Base-by-base conservation (phyloP, 805 yeast species). In the Teunomyces funiuensis region DNA sequence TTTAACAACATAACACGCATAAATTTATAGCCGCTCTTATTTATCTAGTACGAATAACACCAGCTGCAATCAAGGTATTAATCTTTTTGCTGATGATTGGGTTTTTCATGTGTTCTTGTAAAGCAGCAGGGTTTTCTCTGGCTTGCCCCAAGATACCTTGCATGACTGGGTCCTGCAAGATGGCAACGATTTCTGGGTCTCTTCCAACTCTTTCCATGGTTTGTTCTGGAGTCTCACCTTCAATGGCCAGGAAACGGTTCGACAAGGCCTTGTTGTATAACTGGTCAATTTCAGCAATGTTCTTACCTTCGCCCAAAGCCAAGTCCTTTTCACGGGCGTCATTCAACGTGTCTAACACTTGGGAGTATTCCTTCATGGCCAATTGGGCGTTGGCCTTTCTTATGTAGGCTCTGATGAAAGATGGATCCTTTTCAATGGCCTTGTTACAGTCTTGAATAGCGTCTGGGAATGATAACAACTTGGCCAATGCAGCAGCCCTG, bases 91-190 rank as follows among this genome's bases (percentile, higher is more conserved):
- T 79, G 38, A 93, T 86, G 46, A 82, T 95, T 29, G 99, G 98
- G 69, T 93, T 93, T 75, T 81, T 86, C 97, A 93, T 89, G 69
- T 93, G 99, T 57, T 91, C 97, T 63, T 87, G 95, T 54, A 93
- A 76, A 41, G 98, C 98, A 33, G 96, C 96, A 38, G 99, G 99
- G 62, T 93, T 86, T 45, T 81, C 87, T 64, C 84, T 86, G 14
- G 98, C 98, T 71, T 93, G 99, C 53, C 80, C 84, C 62, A 93
- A 76, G 51, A 93, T 93, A 42, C 91, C 83, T 70, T 89, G 93
- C 97, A 93, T 91, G 31, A 91, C 89, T 9, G 97, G 97, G 61
- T 90, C 97, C 63, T 85, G 88, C 67, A 93, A 74, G 48, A 91
- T 89, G 38, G 82, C 76, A 42, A 85, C 88, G 43, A 91, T 85